A percentile compares a stretch with the other conserved stretches of the same genome.
Evolutionary conservation across 164 flowering plant genomes (phyloP).

Genomic region (Santalum album): DNA sequence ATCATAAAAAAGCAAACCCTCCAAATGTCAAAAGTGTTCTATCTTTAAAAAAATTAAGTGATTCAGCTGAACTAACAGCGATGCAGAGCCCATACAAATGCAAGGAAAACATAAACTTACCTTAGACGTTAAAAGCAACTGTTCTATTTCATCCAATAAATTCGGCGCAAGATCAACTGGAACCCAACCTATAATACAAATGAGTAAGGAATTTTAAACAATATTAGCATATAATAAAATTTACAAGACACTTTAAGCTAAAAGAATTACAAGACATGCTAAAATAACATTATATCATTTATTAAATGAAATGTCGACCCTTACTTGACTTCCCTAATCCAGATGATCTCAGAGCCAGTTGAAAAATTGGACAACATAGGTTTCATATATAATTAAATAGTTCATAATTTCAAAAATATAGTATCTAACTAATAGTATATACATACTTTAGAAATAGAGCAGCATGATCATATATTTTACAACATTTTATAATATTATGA

Average conservation of each 20-base stretch:
- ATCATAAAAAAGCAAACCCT: too few relatives aligned
- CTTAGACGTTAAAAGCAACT: constrained; percentile 52
- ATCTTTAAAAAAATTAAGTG: background rate
- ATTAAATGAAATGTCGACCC: background rate
- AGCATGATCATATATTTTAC: too few relatives aligned
- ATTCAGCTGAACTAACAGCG: background rate
- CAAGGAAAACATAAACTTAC: constrained; percentile 22
- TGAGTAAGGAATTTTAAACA: background rate
- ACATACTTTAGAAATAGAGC: too few relatives aligned
- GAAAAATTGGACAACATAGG: too few relatives aligned
- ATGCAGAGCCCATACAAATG: background rate
- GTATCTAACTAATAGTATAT: too few relatives aligned
- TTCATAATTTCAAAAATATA: too few relatives aligned
- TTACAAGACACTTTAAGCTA: too few relatives aligned
- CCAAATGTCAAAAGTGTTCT: background rate
- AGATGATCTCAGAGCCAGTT: too few relatives aligned
- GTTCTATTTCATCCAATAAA: constrained; percentile 44
- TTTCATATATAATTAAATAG: too few relatives aligned
- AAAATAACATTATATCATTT: background rate
- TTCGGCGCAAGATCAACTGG: constrained; percentile 78
- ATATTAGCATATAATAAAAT: background rate
- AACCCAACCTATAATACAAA: constrained; percentile 48
- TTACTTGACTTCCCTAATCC: background rate
- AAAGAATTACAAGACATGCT: background rate
- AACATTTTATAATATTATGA: too few relatives aligned